Evolutionary conservation across 1,139 yeast genomes (phyloP), one percentile per base, ranked within the genome.

Genomic region (Diutina pseudorugosa): DNA sequence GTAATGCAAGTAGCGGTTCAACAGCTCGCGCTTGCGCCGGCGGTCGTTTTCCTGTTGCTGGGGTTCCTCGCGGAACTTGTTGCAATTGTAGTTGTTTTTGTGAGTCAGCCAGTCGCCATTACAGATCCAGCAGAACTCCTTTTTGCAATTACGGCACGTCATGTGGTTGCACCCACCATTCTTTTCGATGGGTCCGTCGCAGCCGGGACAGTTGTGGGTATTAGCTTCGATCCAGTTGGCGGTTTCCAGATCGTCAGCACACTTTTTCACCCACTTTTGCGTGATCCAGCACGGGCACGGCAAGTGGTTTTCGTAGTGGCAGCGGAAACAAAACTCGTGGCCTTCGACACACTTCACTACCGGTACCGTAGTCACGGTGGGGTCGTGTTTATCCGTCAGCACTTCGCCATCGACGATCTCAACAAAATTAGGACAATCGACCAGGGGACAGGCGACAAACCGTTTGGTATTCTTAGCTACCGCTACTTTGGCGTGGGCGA

Each of bases 141-240:
- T 69, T 12, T 66, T 65, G 65, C 99, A 93, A 56, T 82, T 84
- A 5, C 79, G 72, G 65, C 99, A 93, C 0, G 82, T 77, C 96
- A 93, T 91, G 68, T 93, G 98, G 67, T 93, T 91, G 67, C 98
- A 93, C 0, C 98, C 98, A 33, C 97, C 98, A 63, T 85, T 85
- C 63, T 91, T 86, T 61, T 87, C 90, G 56, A 83, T 83, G 1
- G 60, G 57, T n/a, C 73, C 66, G 20, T 65, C 67, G 65, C 93
- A 84, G 57, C 75, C 71, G 2, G 94, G 91, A 63, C 98, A 93
- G 51, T 80, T 79, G 60, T 89, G 85, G 2, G 98, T 90, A 64
- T 93, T 83, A 2, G 88, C 83, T n/a, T 82, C 76, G 41, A 93
- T 83, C 98, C 98, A 93, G 60, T 85, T 80, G 1, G 85, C 78